Conservation (phyloP, 768 basidiomycete species). For the Boletus insuetus region DNA sequence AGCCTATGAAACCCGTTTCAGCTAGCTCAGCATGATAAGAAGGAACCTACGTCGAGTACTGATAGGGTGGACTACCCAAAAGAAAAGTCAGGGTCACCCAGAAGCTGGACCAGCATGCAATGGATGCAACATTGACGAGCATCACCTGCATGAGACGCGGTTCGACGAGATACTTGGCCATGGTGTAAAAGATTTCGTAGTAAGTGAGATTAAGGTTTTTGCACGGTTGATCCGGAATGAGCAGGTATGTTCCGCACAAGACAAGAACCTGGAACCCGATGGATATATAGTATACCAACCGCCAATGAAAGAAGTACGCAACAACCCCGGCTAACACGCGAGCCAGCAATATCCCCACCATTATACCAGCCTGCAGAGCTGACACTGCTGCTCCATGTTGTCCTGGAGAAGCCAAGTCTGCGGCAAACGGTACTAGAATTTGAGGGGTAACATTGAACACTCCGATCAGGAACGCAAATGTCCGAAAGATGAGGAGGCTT, state of each 20-base stretch:
- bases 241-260: constrained; percentile 28
- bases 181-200: constrained; percentile 31
- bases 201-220: constrained; percentile 38
- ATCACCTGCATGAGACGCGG: constrained; percentile 38
- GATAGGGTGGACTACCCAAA: constrained; percentile 36
- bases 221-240: constrained; percentile 42
- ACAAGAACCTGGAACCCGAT: constrained; percentile 32
- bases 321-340: constrained; percentile 38
- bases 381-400: constrained; percentile 23
- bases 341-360: constrained; percentile 27
- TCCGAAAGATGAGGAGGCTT: constrained; percentile 32
- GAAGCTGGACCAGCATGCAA: constrained; percentile 31
- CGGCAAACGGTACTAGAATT: constrained; percentile 41
- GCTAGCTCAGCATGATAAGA: not conserved
- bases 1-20: constrained; percentile 7
- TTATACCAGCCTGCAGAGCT: constrained; percentile 28
- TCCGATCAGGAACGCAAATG: constrained; percentile 38
- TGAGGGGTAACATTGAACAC: constrained; percentile 39
- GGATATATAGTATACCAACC: constrained; percentile 40
- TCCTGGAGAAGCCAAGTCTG: constrained; percentile 38
- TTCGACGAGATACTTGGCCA: constrained; percentile 40
- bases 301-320: constrained; percentile 39
- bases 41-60: constrained; percentile 31
- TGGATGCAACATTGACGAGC: constrained; percentile 21
- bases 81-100: constrained; percentile 45